Evolutionary conservation across 148 eudicot species (phyloP).

Genomic region (Camellia lanceoleosa): DNA sequence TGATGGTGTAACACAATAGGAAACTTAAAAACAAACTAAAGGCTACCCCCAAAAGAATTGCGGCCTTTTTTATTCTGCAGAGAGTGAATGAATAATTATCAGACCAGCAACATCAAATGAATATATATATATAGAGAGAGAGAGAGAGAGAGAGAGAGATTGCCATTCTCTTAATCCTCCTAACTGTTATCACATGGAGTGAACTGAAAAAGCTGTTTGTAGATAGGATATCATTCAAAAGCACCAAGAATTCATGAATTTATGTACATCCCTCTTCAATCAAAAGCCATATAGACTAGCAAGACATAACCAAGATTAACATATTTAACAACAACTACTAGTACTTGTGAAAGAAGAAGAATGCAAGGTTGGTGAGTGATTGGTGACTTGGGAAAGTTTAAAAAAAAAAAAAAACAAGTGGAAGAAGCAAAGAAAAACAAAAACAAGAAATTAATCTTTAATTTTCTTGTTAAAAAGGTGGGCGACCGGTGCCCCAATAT

Average conservation of each 20-base stretch:
- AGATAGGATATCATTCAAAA: slow-evolving; percentile 2
- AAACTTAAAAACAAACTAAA: not conserved
- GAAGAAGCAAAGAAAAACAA: not conserved
- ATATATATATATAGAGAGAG: not conserved
- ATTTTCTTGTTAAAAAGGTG: slow-evolving; percentile 25
- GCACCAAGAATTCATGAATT: slow-evolving; percentile 30
- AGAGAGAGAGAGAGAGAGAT: not conserved
- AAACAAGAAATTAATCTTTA: not conserved
- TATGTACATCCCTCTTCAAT: slow-evolving; percentile 27
- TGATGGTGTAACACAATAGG: not conserved
- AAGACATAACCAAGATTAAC: slow-evolving; percentile 14
- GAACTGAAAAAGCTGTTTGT: slow-evolving; percentile 7
- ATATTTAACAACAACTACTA: slow-evolving; percentile 19
- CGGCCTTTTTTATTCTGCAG: not conserved
- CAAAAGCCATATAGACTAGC: slow-evolving; percentile 3
- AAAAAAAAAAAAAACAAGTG: not conserved
- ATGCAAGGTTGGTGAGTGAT: not conserved
- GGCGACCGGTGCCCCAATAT: slow-evolving; percentile 44
- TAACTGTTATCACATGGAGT: slow-evolving; percentile 1
- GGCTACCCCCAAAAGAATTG: slow-evolving; percentile 5
- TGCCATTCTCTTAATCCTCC: not conserved
- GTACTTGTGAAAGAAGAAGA: slow-evolving; percentile 1
- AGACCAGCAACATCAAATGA: slow-evolving; percentile 22
- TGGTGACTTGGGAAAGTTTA: not conserved
- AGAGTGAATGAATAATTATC: slow-evolving; percentile 14